Conservation (phyloP, 345 rosid genomes). For the Microthlaspi erraticum region DNA sequence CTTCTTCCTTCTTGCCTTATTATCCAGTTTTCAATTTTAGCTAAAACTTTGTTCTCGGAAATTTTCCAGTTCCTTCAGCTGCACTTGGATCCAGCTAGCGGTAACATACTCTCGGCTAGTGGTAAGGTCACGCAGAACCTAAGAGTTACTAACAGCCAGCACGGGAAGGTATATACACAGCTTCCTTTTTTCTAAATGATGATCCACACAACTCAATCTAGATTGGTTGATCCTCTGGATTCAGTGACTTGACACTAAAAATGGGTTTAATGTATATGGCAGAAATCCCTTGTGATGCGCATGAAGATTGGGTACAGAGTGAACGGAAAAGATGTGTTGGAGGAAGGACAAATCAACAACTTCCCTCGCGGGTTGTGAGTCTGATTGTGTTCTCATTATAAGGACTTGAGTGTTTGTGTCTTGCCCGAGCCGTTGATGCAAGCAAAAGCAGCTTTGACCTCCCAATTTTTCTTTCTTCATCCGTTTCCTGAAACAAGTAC, state of each 20-base stretch:
- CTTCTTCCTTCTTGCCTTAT: not conserved
- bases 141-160: conserved; percentile 89
- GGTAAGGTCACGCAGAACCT: conserved; percentile 68
- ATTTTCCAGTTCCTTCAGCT: conserved; percentile 86
- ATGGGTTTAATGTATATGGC: conserved; percentile 44
- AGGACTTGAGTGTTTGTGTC: conserved; percentile 23
- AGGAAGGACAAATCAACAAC: conserved; percentile 90
- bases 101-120: conserved; percentile 70
- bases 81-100: conserved; percentile 89
- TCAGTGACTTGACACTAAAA: conserved; percentile 11
- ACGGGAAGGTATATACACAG: conserved; percentile 77
- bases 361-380: conserved; percentile 84
- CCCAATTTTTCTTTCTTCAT: conserved; percentile 25
- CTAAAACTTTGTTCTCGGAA: conserved; percentile 26
- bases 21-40: not conserved
- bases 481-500: conserved; percentile 32
- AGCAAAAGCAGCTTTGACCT: conserved; percentile 23
- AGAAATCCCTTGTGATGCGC: conserved; percentile 96
- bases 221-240: conserved; percentile 15
- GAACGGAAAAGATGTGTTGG: conserved; percentile 76
- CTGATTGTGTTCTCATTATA: conserved; percentile 36
- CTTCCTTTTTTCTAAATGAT: conserved; percentile 15
- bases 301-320: conserved; percentile 85
- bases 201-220: conserved; percentile 13
- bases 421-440: conserved; percentile 32